phyloP scores from a whole-genome alignment of 805 yeast species.

The Barnettozyma siamensis region DNA sequence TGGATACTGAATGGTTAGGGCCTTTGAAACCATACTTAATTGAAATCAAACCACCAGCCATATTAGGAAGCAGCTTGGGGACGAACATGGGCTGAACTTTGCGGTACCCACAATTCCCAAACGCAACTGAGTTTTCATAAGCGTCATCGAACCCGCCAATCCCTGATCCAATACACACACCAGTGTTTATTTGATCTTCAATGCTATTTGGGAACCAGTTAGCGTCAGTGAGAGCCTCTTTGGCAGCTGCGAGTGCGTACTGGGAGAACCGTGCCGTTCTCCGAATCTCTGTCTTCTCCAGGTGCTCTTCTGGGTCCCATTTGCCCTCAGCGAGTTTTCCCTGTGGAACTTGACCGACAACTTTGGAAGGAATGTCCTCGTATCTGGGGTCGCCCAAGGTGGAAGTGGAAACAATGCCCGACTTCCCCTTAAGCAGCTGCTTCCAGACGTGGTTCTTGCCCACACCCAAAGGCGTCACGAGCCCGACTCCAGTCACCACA shows the following conservation, averaged over 20 bases:
- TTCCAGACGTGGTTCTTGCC: conserved; percentile 54
- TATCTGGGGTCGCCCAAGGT: conserved; percentile 25
- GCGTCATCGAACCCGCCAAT: conserved; percentile 81
- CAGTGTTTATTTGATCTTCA: conserved; percentile 36
- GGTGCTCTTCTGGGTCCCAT: conserved; percentile 49
- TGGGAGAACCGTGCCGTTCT: conserved; percentile 70
- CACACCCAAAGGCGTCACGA: conserved; percentile 80
- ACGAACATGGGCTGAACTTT: conserved; percentile 81
- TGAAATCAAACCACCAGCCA: conserved; percentile 92
- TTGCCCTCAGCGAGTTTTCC: conserved; percentile 37
- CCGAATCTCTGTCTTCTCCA: conserved; percentile 38
- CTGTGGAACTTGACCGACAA: conserved; percentile 68
- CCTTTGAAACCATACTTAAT: conserved; percentile 75
- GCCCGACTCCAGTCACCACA: conserved; percentile 88
- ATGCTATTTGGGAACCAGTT: conserved; percentile 38
- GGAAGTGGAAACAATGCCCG: conserved; percentile 56
- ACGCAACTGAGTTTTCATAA: conserved; percentile 54
- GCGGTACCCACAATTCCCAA: conserved; percentile 48
- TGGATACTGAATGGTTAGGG: conserved; percentile 80
- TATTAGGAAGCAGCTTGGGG: conserved; percentile 77
- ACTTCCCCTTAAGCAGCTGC: conserved; percentile 41
- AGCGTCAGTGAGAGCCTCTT: conserved; percentile 73
- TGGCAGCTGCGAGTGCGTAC: conserved; percentile 70
- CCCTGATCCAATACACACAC: conserved; percentile 90
- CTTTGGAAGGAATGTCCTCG: conserved; percentile 58